Evolutionary conservation across 192 early-diverging fungal species (phyloP).

Genomic region (Geosiphon pyriformis): DNA sequence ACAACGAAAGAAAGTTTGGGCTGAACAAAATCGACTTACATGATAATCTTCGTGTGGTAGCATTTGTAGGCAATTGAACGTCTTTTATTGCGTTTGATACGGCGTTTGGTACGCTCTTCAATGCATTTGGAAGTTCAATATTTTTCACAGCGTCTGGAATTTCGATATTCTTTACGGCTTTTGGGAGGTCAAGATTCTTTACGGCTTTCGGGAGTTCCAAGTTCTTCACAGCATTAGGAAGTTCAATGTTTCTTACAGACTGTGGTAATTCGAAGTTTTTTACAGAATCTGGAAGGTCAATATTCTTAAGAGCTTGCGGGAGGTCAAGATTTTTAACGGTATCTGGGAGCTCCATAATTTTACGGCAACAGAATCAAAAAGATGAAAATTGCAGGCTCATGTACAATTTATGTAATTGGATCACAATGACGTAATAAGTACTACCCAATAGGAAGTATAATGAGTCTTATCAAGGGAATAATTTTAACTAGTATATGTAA

Average conservation of each 20-base stretch:
- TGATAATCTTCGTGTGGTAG: not conserved
- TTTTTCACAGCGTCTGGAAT: slow-evolving; percentile 7
- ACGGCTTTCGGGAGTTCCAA: slow-evolving; percentile 6
- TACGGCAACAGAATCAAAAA: too few relatives aligned
- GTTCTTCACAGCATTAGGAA: slow-evolving; percentile 8
- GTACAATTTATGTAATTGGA: too few relatives aligned
- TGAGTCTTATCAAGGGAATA: too few relatives aligned
- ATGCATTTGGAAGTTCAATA: slow-evolving; percentile 11
- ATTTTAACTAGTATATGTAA: too few relatives aligned
- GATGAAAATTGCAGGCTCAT: too few relatives aligned
- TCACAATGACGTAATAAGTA: too few relatives aligned
- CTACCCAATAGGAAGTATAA: too few relatives aligned
- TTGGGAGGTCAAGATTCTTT: slow-evolving; percentile 18
- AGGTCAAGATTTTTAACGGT: slow-evolving; percentile 21
- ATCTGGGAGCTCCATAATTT: slow-evolving; percentile 16
- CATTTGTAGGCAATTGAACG: slow-evolving; percentile 8
- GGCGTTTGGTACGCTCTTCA: slow-evolving; percentile 11
- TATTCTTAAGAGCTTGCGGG: slow-evolving; percentile 14
- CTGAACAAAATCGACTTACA: not conserved
- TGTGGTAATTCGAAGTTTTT: slow-evolving; percentile 19
- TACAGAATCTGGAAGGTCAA: slow-evolving; percentile 1
- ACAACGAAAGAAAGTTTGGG: not conserved
- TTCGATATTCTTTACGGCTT: slow-evolving; percentile 21
- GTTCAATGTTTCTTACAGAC: slow-evolving; percentile 5
- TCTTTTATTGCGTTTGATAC: slow-evolving; percentile 2